Base-by-base conservation (phyloP, 2,329 filamentous ascomycete genomes). In the Cercospora sojina region DNA sequence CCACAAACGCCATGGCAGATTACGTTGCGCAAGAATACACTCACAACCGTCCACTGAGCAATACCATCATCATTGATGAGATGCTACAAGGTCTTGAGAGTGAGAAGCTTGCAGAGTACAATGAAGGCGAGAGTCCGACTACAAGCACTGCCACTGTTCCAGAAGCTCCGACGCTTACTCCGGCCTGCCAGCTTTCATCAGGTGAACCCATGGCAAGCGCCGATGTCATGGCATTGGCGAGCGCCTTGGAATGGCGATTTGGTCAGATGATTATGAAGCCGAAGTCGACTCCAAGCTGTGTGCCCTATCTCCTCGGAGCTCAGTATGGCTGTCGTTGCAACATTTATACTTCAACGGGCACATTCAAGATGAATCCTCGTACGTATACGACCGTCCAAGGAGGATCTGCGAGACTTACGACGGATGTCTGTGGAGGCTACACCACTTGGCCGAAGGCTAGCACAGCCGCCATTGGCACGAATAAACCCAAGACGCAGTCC, bases 71-170 rank as follows among this genome's bases (percentile, higher is more conserved):
- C 23, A 61, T 61, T 27, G 29, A 61, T 32, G 59, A 61, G 59
- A 47, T 47, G 38, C 43, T 47, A 9, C 59, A 61, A 20, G 59
- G 38, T 51, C 43, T 61, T 5, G 59, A 61, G 27, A 49, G 59
- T 47, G 43, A 61, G 18, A 61, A 49, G 59, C 35, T 61, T 38
- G 43, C 25, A 49, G 59, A 58, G 23, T 51, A 61, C 59, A 49
- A 43, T 3, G 59, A 49, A 9, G 59, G 51, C n/a, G 35, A 61
- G 47, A 49, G 20, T n/a, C 38, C 59, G 4, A 32, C 59, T 13
- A 61, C 59, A 27, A 47, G 35, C 23, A 61, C 59, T 49, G 38
- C 32, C 18, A 49, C 27, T 5, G 23, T 61, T 0, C 59, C 25
- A 38, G 59, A 61, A 49, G 59, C 59, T 20, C 59, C 59, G 23